Evolutionary conservation across 495 filamentous ascomycete species (phyloP), one percentile per base, ranked within the genome.

Genomic region (Trichoderma parareesei): DNA sequence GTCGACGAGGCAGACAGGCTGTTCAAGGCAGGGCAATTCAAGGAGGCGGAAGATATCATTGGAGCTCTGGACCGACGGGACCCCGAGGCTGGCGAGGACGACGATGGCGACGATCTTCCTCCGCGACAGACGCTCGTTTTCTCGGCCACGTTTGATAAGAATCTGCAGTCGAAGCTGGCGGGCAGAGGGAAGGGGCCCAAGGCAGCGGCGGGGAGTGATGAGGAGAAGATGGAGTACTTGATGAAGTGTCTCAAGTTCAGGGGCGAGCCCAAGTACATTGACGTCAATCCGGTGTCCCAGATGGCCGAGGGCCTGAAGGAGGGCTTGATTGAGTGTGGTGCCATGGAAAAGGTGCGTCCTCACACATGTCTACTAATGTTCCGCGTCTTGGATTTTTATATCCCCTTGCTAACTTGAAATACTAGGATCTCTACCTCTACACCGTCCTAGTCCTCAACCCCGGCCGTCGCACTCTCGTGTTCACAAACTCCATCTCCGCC

Each of bases 1-100:
- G 81, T 98, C 5, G 94, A 98, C 70, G 94, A 98, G 77, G 94
- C 95, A 0, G 94, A 98, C 78, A 83, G 95, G 62, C 80, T 98
- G 43, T 78, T 98, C 46, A 94, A 92, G 64, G 88, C 96, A 71
- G 94, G 94, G 3, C 88, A 96, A 71, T 98, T 95, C 77, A 93
- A 97, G 74, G 94, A 98, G 71, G 84, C 92, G 1, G 87, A 91
- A 53, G 87, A 98, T 60, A 92, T 98, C 44, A 72, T 98, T 13
- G 83, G 82, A 63, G 82, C 90, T 0, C 76, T 98, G 5, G 89
- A 95, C 66, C 79, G 85, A 37, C 69, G 78, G 16, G 75, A 77
- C 61, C 74, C 76, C 16, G 74, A 78, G 43, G 75, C 73, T 13
- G 82, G 82, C 33, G 71, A 75, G 35, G 20, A 62, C 4, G 46